Percentiles rank a stretch among this genome's conserved stretches.
These are phyloP conservation scores for Juglanconis oblonga DNA, from an alignment of 2,329 filamentous ascomycete genomes.

Conservation along the genomic window DNA sequence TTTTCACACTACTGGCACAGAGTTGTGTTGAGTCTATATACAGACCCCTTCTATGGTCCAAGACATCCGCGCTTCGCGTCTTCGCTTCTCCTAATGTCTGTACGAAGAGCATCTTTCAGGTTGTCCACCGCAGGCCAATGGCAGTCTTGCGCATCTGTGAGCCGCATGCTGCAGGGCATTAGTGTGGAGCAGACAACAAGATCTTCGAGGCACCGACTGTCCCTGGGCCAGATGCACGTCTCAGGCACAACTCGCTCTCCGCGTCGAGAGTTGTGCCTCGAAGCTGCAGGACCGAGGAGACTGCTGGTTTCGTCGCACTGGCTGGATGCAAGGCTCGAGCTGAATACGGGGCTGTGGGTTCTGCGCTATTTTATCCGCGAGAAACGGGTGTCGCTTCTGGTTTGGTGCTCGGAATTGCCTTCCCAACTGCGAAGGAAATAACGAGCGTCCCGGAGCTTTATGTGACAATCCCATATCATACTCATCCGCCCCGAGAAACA, in stretches of 20 bases:
- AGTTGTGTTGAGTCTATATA: neutral
- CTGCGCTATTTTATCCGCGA: neutral
- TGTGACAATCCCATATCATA: neutral
- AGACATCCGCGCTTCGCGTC: neutral
- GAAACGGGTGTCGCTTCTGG: neutral
- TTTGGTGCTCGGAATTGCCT: neutral
- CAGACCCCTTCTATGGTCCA: neutral
- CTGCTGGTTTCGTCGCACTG: neutral
- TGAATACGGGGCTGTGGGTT: conserved; percentile 13
- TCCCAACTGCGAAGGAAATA: neutral
- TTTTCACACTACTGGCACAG: neutral
- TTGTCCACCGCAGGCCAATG: neutral
- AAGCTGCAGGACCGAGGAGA: neutral
- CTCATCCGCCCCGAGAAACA: neutral
- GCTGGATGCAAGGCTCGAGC: neutral
- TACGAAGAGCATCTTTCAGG: neutral
- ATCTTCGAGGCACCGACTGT: neutral
- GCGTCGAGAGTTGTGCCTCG: neutral
- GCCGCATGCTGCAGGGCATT: neutral
- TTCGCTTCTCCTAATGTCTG: neutral
- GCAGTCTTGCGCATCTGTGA: neutral
- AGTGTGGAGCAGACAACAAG: conserved; percentile 1
- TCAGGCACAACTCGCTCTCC: neutral
- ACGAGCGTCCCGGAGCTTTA: neutral
- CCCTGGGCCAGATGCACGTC: neutral